phyloP scores from a whole-genome alignment of 352 stramenopile genomes.

The Globisporangium heterothallicum region DNA sequence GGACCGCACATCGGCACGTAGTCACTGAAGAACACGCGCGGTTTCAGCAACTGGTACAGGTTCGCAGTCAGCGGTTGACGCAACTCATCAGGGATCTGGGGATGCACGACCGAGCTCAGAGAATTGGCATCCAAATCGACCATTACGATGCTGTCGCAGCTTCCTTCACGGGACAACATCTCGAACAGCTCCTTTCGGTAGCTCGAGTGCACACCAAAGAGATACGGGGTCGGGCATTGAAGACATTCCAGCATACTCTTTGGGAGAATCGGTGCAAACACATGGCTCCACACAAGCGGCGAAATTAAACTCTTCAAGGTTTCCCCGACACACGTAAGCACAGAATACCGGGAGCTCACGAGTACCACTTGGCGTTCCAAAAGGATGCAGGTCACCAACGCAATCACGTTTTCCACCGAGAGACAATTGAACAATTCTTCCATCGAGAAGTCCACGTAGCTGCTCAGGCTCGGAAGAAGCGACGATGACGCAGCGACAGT shows the following conservation, averaged over 20 bases:
- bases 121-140: constrained; percentile 68
- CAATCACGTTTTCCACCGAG: constrained; percentile 62
- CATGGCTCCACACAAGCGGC: constrained; percentile 81
- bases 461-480: constrained; percentile 39
- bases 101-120: constrained; percentile 34
- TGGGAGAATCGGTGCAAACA: constrained; percentile 79
- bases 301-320: constrained; percentile 72
- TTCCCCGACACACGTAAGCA: constrained; percentile 74
- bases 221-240: constrained; percentile 78
- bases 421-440: constrained; percentile 78
- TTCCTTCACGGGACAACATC: constrained; percentile 72
- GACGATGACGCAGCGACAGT: constrained; percentile 18
- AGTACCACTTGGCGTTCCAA: constrained; percentile 77
- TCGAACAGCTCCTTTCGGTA: constrained; percentile 61
- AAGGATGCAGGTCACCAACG: constrained; percentile 66
- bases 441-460: constrained; percentile 76
- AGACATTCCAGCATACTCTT: constrained; percentile 79
- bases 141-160: constrained; percentile 62
- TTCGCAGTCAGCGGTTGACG: constrained; percentile 34
- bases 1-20: constrained; percentile 58
- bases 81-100: constrained; percentile 40
- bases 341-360: constrained; percentile 72
- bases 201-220: constrained; percentile 82
- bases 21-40: constrained; percentile 73
- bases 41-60: constrained; percentile 63